Percentiles rank a stretch among this genome's conserved stretches.
These are phyloP conservation scores for Albifimbria verrucaria DNA, from an alignment of 2,329 filamentous ascomycete genomes.

Conservation along the genomic window DNA sequence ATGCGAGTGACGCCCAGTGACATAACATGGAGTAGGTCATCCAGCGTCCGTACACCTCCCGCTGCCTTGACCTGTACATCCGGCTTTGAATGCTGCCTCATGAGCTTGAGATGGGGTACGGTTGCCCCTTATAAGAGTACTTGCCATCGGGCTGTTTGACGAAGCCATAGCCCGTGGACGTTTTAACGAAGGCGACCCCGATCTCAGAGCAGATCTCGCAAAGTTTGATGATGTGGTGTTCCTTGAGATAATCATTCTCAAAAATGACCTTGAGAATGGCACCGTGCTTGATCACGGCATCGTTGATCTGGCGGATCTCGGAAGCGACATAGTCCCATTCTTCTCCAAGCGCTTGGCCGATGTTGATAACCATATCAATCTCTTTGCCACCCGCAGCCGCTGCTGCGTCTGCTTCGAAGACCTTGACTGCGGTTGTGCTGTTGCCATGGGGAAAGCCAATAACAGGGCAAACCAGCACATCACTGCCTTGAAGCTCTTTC, in stretches of 20 bases:
- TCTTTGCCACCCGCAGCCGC: constrained; percentile 46
- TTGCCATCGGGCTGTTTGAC: constrained; percentile 49
- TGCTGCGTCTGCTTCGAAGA: constrained; percentile 48
- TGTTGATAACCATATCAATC: constrained; percentile 60
- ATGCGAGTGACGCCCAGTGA: constrained; percentile 52
- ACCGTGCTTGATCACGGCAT: constrained; percentile 37
- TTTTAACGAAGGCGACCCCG: constrained; percentile 57
- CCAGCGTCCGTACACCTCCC: constrained; percentile 53
- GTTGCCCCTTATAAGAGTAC: constrained; percentile 55
- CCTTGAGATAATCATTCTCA: constrained; percentile 54
- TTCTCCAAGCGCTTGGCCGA: constrained; percentile 53
- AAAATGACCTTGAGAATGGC: constrained; percentile 59
- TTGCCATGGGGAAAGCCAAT: constrained; percentile 61
- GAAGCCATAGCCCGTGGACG: constrained; percentile 59
- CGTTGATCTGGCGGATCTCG: constrained; percentile 50
- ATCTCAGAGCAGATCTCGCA: constrained; percentile 52
- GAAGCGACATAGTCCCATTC: constrained; percentile 54
- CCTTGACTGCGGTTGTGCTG: constrained; percentile 50
- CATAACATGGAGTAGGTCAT: constrained; percentile 53
- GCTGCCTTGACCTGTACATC: constrained; percentile 55
- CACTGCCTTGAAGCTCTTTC: constrained; percentile 41
- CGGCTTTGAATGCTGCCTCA: constrained; percentile 41
- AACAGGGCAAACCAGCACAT: constrained; percentile 53
- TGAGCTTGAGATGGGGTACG: constrained; percentile 47
- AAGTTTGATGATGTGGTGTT: constrained; percentile 46